Conservation (phyloP, 441 rosid genomes). For the Adansonia gregorii region DNA sequence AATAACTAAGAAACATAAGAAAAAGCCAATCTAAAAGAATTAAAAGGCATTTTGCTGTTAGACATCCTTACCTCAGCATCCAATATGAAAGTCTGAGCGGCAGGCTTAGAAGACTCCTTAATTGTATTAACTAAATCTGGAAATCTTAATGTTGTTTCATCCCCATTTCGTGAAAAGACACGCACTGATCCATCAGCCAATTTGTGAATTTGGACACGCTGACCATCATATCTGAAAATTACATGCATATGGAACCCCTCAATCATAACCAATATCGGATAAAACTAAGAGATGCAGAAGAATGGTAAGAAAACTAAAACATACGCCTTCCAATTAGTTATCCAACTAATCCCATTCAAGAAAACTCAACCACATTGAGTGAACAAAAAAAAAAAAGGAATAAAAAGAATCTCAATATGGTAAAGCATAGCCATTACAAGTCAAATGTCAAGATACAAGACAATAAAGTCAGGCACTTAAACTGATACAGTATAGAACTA, state of each 20-base stretch:
- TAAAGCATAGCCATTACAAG: not conserved
- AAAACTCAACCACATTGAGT: not conserved
- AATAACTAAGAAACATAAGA: not conserved
- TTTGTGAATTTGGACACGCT: constrained; percentile 90
- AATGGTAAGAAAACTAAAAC: not conserved
- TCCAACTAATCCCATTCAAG: constrained; percentile 8
- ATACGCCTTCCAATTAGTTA: not conserved
- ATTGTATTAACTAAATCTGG: constrained; percentile 73
- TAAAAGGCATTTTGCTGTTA: constrained; percentile 24
- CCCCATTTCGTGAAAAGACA: constrained; percentile 86
- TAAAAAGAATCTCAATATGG: not conserved
- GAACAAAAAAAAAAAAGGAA: not conserved
- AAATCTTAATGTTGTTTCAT: constrained; percentile 78
- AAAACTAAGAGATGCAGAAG: not conserved
- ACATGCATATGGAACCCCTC: constrained; percentile 23
- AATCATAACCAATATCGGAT: constrained; percentile 14
- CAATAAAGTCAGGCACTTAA: not conserved
- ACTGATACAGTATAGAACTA: not conserved
- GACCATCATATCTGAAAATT: constrained; percentile 82
- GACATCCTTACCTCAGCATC: constrained; percentile 78
- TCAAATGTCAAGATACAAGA: not conserved
- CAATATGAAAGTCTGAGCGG: constrained; percentile 66
- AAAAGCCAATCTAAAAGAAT: constrained; percentile 7
- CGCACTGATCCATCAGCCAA: constrained; percentile 59
- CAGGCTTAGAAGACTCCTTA: constrained; percentile 59